Evolutionary conservation across 345 rosid genomes (phyloP).

Genomic region (Gossypium bickii): DNA sequence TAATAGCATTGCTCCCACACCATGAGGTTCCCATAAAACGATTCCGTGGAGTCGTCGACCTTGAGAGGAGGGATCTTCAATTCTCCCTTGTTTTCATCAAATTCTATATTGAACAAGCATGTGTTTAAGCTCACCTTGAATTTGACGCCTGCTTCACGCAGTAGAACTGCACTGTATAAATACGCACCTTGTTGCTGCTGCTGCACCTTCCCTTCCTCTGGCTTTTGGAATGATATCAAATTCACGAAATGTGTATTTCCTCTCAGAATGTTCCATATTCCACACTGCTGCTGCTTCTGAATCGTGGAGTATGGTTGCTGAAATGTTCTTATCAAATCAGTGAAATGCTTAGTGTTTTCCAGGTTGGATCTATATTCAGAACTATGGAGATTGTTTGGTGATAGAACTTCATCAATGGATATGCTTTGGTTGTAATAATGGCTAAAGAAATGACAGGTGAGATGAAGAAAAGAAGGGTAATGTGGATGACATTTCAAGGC

Average conservation of each 20-base stretch:
- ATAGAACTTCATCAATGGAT: neutral
- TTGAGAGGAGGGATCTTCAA: neutral
- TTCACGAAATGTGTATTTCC: too few relatives aligned
- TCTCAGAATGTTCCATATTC: too few relatives aligned
- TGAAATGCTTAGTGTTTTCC: neutral
- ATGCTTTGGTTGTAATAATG: neutral
- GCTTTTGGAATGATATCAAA: neutral
- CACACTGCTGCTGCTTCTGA: neutral
- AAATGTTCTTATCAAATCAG: neutral
- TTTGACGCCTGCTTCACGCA: neutral
- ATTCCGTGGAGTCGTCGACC: neutral
- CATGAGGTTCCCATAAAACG: neutral
- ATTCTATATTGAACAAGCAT: neutral
- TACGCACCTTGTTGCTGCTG: neutral
- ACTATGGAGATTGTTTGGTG: neutral
- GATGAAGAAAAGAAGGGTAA: neutral
- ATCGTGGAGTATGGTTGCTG: neutral
- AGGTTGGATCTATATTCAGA: neutral
- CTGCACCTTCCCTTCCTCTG: neutral
- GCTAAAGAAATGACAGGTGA: neutral
- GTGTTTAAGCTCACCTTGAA: neutral
- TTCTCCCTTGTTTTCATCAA: neutral
- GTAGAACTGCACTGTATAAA: neutral
- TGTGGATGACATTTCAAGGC: neutral
- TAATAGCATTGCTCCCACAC: neutral